Evolutionary conservation across 345 rosid species (phyloP), one percentile per base, ranked within the genome.

Genomic region (Heritiera fomes): DNA sequence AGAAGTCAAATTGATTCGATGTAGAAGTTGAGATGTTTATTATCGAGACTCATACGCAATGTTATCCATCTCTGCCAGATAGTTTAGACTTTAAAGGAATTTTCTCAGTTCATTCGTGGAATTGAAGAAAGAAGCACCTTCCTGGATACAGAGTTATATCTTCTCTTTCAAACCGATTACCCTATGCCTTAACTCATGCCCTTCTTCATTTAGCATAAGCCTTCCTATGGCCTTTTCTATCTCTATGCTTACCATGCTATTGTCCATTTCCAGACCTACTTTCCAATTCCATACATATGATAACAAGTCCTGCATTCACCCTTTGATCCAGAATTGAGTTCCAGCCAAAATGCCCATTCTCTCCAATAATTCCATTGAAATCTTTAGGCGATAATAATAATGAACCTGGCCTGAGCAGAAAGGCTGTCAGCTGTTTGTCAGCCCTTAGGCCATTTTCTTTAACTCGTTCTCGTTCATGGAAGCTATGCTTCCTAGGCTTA

Each of bases 201-300:
- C 65, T 61, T 62, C 66, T 30, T 3, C 41, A 4, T 28, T 7
- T 13, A 12, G 40, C 66, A 30, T 28, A 28, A 61, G 40, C 66
- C 61, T 84, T 75, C 70, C 75, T 9, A 79, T 73, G 32, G 70
- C 78, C 34, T 71, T 75, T 12, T 66, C 71, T 18, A 79, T 77
- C 59, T 77, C 82, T 15, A 53, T 77, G 50, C 85, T 80, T 72
- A 78, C 82, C 50, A 87, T 58, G n/a, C 47, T 61, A 41, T 78
- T 83, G 41, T 62, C 41, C 41, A 73, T 3, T 55, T 71, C 32
- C 68, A 80, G 8, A 8, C 84, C 90, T 2, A 83, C 75, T 78
- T 8, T 28, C 38, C 64, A 23, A 23, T 23, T 23, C 28, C 28
- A 23, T 23, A 23, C 28, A 23, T 23, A 23, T 0, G 28, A 23